Percentiles rank a stretch among this genome's conserved stretches.
phyloP scores from a whole-genome alignment of 1,139 yeast species.

The Groenewaldozyma auringiensis region DNA sequence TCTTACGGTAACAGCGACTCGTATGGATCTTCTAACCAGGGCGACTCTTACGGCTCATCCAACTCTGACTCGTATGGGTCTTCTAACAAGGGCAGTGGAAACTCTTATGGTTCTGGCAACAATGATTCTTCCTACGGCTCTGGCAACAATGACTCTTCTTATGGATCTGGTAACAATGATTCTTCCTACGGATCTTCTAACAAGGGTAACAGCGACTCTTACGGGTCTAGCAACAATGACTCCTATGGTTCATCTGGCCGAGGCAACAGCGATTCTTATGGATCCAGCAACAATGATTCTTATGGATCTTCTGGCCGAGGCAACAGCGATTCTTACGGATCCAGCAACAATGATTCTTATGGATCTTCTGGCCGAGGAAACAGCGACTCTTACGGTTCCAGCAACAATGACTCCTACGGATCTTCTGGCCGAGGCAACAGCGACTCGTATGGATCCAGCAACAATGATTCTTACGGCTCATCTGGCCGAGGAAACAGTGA shows the following conservation, averaged over 20 bases:
- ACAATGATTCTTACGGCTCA: conserved; percentile 4
- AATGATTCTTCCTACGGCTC: conserved; percentile 15
- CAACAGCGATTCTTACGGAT: conserved; percentile 15
- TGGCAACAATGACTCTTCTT: conserved; percentile 12
- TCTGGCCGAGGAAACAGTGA: conserved; percentile 8
- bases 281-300: conserved; percentile 17
- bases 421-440: conserved; percentile 12
- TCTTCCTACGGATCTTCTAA: conserved; percentile 19
- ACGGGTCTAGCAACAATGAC: conserved; percentile 16
- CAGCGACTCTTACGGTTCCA: conserved; percentile 16
- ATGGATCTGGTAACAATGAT: conserved; percentile 15
- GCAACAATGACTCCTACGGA: conserved; percentile 15
- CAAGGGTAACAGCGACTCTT: conserved; percentile 16
- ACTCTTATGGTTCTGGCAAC: conserved; percentile 16
- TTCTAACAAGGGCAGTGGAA: conserved; percentile 10
- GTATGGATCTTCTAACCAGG: conserved; percentile 17
- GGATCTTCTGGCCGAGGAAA: conserved; percentile 15
- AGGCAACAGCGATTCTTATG: conserved; percentile 17
- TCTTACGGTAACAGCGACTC: conserved; percentile 17
- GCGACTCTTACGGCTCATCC: conserved; percentile 26
- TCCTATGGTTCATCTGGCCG: conserved; percentile 25
- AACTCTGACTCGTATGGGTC: conserved; percentile 9
- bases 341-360: conserved; percentile 16
- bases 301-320: conserved; percentile 19
- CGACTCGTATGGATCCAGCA: conserved; percentile 14